These are phyloP conservation scores for Scenedesmus sp. DNA, from an alignment of 163 green algal species.

Conservation along the genomic window DNA sequence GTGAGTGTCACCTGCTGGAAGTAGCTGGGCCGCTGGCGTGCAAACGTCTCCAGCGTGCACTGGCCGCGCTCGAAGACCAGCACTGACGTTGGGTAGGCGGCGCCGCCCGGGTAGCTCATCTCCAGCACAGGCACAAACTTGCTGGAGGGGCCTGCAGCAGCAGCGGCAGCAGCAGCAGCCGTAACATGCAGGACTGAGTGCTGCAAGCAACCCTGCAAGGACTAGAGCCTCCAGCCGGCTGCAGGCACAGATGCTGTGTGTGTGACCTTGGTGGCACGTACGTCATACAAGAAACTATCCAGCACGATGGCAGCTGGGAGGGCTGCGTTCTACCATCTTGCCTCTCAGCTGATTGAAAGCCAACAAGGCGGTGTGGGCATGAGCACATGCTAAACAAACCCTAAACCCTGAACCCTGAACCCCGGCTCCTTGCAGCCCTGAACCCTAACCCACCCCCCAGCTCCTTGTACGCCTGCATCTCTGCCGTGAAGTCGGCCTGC, in stretches of 20 bases:
- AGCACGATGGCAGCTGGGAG: too few species aligned
- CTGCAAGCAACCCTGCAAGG: neutral
- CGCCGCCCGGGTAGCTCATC: slow-evolving; percentile 1
- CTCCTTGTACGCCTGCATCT: slow-evolving; percentile 2
- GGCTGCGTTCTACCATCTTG: too few species aligned
- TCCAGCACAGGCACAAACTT: slow-evolving; percentile 7
- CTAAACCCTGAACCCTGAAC: neutral
- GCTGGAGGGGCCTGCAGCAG: neutral
- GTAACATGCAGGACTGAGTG: neutral
- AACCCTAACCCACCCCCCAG: neutral
- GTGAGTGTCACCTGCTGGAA: slow-evolving; percentile 14
- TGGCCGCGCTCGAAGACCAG: slow-evolving; percentile 30
- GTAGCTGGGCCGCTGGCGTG: neutral
- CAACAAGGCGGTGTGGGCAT: too few species aligned
- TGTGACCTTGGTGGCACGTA: too few species aligned
- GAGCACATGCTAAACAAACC: neutral
- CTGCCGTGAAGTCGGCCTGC: neutral
- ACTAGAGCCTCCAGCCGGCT: too few species aligned
- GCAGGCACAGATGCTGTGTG: too few species aligned
- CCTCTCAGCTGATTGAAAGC: too few species aligned
- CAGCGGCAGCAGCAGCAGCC: neutral
- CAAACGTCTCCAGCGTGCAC: slow-evolving; percentile 21
- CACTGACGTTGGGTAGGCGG: neutral
- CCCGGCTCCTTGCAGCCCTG: neutral
- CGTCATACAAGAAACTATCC: too few species aligned